Percentiles rank a stretch among this genome's conserved stretches.
phyloP scores from a whole-genome alignment of 257 asterid species.

The Anisodus acutangulus region DNA sequence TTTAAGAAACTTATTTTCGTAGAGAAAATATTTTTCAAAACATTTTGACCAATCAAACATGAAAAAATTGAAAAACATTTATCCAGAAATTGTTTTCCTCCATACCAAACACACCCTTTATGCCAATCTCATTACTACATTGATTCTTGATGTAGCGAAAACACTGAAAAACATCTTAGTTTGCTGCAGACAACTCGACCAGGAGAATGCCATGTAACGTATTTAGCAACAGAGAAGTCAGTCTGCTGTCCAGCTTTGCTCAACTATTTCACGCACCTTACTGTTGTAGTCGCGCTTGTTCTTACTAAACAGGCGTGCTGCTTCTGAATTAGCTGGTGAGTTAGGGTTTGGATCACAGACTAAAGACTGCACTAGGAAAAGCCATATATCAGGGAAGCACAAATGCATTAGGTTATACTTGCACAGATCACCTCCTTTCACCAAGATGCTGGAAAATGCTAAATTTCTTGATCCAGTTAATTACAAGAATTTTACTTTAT shows the following conservation, averaged over 20 bases:
- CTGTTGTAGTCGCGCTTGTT: conserved; percentile 85
- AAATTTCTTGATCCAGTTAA: neutral
- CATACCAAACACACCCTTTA: too few relatives aligned
- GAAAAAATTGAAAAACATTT: too few relatives aligned
- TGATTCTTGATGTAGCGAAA: conserved; percentile 29
- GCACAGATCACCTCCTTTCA: neutral
- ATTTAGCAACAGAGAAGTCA: conserved; percentile 32
- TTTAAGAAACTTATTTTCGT: too few relatives aligned
- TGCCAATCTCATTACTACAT: conserved; percentile 20
- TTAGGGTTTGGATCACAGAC: conserved; percentile 81
- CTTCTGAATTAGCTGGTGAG: conserved; percentile 87
- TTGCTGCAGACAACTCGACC: conserved; percentile 40
- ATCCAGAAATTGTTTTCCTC: too few relatives aligned
- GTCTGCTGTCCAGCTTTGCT: conserved; percentile 91
- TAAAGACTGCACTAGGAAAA: conserved; percentile 56
- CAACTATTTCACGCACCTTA: conserved; percentile 80
- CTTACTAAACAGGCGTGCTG: conserved; percentile 75
- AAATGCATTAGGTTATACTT: neutral
- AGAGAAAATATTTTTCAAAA: too few relatives aligned
- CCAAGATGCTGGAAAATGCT: neutral
- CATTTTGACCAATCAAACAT: too few relatives aligned
- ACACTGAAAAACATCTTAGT: conserved; percentile 30
- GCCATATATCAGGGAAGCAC: neutral
- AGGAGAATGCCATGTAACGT: conserved; percentile 36
- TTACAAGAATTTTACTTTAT: neutral